Conservation (phyloP, 768 basidiomycete species). For the Candolleomyces aberdarensis region DNA sequence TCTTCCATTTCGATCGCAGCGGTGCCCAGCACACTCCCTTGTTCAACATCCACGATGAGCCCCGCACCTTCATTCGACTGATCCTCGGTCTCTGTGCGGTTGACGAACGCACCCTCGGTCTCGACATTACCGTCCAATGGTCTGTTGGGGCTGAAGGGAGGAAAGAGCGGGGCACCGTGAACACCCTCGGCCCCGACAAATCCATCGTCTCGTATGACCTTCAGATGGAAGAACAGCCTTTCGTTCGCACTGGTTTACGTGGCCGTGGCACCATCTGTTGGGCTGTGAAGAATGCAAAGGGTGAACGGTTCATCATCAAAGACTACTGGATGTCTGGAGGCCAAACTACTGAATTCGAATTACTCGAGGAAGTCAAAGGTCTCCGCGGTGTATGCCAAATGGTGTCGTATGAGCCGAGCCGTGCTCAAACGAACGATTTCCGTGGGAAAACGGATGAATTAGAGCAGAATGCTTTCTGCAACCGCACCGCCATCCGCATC, state of each 20-base stretch:
- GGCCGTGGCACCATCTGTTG: not conserved
- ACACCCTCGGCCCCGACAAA: no score
- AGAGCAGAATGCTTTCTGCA: no score
- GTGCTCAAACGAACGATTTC: no score
- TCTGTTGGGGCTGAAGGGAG: not conserved
- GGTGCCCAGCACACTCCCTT: not conserved
- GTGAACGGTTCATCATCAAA: not conserved
- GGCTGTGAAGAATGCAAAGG: not conserved
- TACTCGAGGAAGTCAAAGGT: no score
- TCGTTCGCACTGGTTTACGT: not conserved
- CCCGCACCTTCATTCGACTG: not conserved
- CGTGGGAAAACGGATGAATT: no score
- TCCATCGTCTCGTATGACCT: not conserved
- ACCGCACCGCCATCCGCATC: no score
- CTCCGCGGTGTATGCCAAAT: no score
- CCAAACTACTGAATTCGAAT: no score
- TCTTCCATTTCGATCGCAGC: not conserved
- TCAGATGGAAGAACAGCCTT: not conserved
- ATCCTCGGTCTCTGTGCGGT: not conserved
- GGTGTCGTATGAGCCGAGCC: no score
- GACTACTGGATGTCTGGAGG: not conserved
- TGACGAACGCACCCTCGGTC: not conserved
- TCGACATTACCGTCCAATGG: constrained; percentile 1
- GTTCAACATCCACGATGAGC: not conserved
- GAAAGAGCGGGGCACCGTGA: no score